Evolutionary conservation across 2,329 filamentous ascomycete genomes (phyloP), one percentile per base, ranked within the genome.

Genomic region (Colletotrichum brevisporum): DNA sequence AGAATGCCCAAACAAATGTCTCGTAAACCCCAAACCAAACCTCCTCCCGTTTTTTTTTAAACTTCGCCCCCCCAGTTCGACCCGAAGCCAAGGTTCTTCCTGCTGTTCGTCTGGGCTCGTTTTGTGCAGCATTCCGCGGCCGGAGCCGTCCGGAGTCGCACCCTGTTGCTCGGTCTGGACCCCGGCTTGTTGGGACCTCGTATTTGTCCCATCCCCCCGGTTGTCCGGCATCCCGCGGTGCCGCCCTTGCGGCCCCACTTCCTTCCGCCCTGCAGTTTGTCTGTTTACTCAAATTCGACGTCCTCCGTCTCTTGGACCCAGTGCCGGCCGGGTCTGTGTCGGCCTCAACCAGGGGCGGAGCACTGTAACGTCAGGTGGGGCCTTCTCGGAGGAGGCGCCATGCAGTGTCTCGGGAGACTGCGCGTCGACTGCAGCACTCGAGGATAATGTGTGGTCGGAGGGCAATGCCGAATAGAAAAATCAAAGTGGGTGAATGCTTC

Each of bases 231-330:
- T 50, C 15, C 12, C 12, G 36, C 31, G 57, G 18, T 8, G 26
- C 36, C 50, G 31, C 52, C 64, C 52, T 63, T 47, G 47, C 59
- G 64, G 64, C 64, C 59, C 64, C 64, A 63, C 59, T 36, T 27
- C 18, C 18, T 36, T 48, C 53, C 64, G 58, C 60, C 9, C 54
- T 31, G 31, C 63, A 31, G 48, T 21, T n/a, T 31, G 41, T 31
- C 54, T 43, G 52, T 5, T 45, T 31, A 57, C 59, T 21, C 48
- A 67, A 63, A 63, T 57, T 43, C 10, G 64, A 67, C 64, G 64
- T 67, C 59, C 13, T 16, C 36, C 45, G 51, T 31, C 24, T 18
- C 48, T 31, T n/a, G 31, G 45, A 18, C 45, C 45, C 45, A 47
- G 15, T 36, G 31, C 31, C 31, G 31, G 31, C 31, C 31, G 26